Percentiles rank a stretch among this genome's conserved stretches.
Evolutionary conservation across 73 alveolate species (phyloP).

Genomic region (Diophrys appendiculata): DNA sequence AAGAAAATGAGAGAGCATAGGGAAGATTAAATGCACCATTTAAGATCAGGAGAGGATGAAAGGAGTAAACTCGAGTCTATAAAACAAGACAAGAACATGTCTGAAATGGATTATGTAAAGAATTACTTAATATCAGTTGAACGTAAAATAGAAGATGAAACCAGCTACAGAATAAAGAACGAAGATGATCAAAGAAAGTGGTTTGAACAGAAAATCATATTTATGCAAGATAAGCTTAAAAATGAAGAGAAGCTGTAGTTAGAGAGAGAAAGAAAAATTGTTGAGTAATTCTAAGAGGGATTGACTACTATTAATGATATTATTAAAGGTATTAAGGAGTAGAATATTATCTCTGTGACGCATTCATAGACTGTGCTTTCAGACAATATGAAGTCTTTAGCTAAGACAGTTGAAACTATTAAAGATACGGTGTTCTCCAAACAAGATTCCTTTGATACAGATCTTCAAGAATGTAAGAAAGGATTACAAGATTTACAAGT

Average conservation of each 20-base stretch:
- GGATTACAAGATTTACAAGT: constrained; percentile 48
- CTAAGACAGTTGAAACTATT: constrained; percentile 38
- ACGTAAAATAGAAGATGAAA: constrained; percentile 57
- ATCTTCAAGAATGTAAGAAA: constrained; percentile 23
- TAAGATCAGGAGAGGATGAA: constrained; percentile 57
- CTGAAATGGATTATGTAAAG: constrained; percentile 34
- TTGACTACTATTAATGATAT: constrained; percentile 62
- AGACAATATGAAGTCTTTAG: constrained; percentile 43
- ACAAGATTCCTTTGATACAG: constrained; percentile 39
- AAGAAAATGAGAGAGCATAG: constrained; percentile 56
- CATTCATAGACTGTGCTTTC: constrained; percentile 41
- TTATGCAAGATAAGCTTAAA: constrained; percentile 44
- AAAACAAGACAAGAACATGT: constrained; percentile 37
- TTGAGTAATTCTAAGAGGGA: constrained; percentile 60
- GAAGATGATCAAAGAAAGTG: constrained; percentile 56
- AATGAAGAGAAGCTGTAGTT: constrained; percentile 56
- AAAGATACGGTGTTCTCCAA: constrained; percentile 47
- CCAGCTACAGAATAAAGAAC: constrained; percentile 34
- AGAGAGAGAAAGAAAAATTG: constrained; percentile 57
- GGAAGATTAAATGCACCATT: constrained; percentile 31
- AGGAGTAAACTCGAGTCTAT: constrained; percentile 35
- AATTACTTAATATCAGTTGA: constrained; percentile 34
- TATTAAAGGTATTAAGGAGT: constrained; percentile 62
- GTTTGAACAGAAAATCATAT: constrained; percentile 49
- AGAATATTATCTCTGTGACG: constrained; percentile 52